Evolutionary conservation across 192 early-diverging fungal genomes (phyloP).

Genomic region (Pilaira anomala): DNA sequence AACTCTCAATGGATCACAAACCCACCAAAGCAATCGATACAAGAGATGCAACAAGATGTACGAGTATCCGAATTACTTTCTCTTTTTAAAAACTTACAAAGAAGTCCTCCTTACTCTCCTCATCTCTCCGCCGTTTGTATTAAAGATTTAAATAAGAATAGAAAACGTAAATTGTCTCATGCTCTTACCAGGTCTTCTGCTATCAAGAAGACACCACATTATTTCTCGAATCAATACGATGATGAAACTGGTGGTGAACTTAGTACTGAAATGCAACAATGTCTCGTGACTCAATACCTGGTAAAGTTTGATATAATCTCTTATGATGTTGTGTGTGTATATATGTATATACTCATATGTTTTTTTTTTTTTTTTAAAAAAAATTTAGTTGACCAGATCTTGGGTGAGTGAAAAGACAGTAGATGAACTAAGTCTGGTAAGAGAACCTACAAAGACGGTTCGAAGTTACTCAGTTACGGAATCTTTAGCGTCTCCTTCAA

Average conservation of each 20-base stretch:
- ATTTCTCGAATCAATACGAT: constrained; percentile 43
- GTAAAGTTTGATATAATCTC: constrained; percentile 29
- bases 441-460: constrained; percentile 52
- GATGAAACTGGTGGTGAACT: constrained; percentile 21
- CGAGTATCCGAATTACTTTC: constrained; percentile 56
- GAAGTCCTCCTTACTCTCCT: constrained; percentile 50
- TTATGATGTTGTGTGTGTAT: no score
- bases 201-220: constrained; percentile 40
- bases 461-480: constrained; percentile 5
- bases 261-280: constrained; percentile 49
- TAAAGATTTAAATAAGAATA: constrained; percentile 46
- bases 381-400: constrained; percentile 47
- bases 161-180: constrained; percentile 41
- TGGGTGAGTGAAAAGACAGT: constrained; percentile 74
- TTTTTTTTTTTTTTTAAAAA: not conserved
- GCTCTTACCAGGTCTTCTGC: constrained; percentile 44
- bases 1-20: not conserved
- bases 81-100: constrained; percentile 48
- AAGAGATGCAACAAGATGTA: constrained; percentile 39
- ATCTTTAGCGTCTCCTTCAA: not conserved
- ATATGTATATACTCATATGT: not conserved
- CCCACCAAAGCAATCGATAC: constrained; percentile 7
- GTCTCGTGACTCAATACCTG: constrained; percentile 60
- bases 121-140: constrained; percentile 39
- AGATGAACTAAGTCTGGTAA: constrained; percentile 63